Base-by-base conservation (phyloP, 768 basidiomycete genomes). In the Termitomyces eurrhizus region DNA sequence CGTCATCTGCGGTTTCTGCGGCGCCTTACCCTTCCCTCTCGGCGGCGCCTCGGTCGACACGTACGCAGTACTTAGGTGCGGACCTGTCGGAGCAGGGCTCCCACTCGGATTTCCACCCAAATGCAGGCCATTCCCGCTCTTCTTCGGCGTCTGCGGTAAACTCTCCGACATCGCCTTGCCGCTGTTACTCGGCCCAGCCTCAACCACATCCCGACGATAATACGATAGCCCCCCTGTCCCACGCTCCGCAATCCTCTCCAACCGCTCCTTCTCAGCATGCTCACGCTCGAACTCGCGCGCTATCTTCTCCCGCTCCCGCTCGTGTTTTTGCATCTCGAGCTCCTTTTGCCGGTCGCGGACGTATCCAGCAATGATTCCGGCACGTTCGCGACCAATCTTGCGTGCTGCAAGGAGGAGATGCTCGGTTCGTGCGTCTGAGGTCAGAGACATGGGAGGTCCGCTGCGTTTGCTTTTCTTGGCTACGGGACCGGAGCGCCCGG, bases 321-420 rank as follows among this genome's bases (percentile, higher is more conserved):
- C 74, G 24, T 70, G 67, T 9, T 69, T 68, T 37, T 77, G 77
- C 56, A 71, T 72, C 62, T 77, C 80, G 56, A 70, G 73, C 56
- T 74, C 72, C 32, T 69, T 69, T 6, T 75, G 73, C 21, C 75
- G 68, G 65, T 75, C 74, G 13, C 75, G 69, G 63, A 79, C 65
- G 58, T 84, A 69, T 7, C 87, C 86, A 0, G 83, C 79, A 24
- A 86, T 68, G n/a, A 83, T 68, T 4, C 78, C 79, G 0, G 84
- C 81, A 8, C 89, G 82, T 57, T 84, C 78, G 36, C 83, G 80
- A 4, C 89, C 89, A 4, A 90, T 78, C 56, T 76, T 85, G n/a
- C 88, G 82, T 9, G 88, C 86, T 3, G 90, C 90, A 13, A 89
- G 74, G 1, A 92, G 76, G 12, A 91, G 73, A 65, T 89, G 89